Percentiles rank a stretch among this genome's conserved stretches.
Evolutionary conservation across 2,329 filamentous ascomycete species (phyloP).

Genomic region (Didymella arachidicola): DNA sequence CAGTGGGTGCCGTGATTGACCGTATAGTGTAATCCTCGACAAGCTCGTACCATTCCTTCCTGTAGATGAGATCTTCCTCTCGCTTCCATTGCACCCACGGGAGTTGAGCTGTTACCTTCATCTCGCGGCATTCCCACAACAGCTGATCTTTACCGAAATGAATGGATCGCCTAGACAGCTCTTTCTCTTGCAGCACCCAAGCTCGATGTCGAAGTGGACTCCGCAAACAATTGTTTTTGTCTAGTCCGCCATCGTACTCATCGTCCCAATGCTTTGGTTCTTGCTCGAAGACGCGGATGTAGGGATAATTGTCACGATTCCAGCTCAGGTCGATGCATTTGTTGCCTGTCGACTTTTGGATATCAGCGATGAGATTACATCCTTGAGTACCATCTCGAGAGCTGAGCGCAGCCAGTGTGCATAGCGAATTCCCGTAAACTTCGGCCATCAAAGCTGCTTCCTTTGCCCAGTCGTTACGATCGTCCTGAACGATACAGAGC

Average conservation of each 20-base stretch:
- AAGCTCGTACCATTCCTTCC: neutral
- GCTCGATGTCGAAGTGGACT: neutral
- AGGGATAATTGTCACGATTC: neutral
- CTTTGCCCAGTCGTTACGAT: neutral
- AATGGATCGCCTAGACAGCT: neutral
- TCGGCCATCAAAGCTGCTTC: neutral
- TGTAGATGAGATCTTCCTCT: neutral
- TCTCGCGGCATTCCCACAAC: neutral
- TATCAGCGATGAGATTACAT: neutral
- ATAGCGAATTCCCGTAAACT: neutral
- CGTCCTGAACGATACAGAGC: slow-evolving; percentile 1
- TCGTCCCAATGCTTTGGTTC: neutral
- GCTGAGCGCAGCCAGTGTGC: neutral
- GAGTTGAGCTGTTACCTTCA: neutral
- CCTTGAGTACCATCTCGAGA: neutral
- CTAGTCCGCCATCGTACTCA: neutral
- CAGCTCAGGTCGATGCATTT: neutral
- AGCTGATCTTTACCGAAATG: neutral
- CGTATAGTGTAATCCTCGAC: neutral
- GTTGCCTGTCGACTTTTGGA: neutral
- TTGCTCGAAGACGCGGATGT: neutral
- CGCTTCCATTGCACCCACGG: neutral
- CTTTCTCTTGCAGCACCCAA: neutral
- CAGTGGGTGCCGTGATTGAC: neutral
- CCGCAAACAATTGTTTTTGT: neutral